Evolutionary conservation across 2,329 filamentous ascomycete species (phyloP).

Genomic region (Geoglossum cookeanum): DNA sequence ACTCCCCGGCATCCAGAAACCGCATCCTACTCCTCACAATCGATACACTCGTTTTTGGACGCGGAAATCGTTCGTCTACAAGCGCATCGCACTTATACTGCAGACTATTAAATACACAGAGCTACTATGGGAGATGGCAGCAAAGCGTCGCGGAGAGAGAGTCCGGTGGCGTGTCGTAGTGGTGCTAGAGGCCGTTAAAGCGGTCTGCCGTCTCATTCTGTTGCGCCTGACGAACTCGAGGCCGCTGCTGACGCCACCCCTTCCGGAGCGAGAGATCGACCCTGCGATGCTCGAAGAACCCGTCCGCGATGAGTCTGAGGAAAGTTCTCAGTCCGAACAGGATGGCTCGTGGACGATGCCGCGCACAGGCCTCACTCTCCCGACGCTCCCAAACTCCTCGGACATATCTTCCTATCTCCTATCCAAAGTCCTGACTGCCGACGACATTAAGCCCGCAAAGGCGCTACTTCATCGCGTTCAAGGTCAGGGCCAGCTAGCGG

Average conservation of each 20-base stretch:
- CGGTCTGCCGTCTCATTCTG: slow-evolving; percentile 61
- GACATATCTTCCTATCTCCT: slow-evolving; percentile 80
- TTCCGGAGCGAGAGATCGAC: slow-evolving; percentile 72
- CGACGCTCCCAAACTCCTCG: slow-evolving; percentile 58
- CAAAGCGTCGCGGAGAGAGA: slow-evolving; percentile 66
- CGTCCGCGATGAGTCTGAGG: slow-evolving; percentile 24
- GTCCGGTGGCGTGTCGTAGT: slow-evolving; percentile 75
- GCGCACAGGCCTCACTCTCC: slow-evolving; percentile 72
- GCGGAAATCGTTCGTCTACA: slow-evolving; percentile 48
- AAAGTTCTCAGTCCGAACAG: slow-evolving; percentile 26
- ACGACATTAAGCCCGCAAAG: slow-evolving; percentile 87
- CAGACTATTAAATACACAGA: slow-evolving; percentile 92
- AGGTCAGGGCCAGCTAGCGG: slow-evolving; percentile 64
- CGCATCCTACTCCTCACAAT: slow-evolving; percentile 36
- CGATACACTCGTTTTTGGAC: slow-evolving; percentile 47
- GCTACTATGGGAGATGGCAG: slow-evolving; percentile 92
- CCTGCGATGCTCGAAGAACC: slow-evolving; percentile 37
- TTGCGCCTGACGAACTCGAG: slow-evolving; percentile 67
- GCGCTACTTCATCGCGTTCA: slow-evolving; percentile 60
- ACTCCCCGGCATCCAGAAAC: slow-evolving; percentile 31
- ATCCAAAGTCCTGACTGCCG: slow-evolving; percentile 76
- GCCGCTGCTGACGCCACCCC: slow-evolving; percentile 60
- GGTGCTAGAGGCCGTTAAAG: slow-evolving; percentile 69
- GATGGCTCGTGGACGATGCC: slow-evolving; percentile 64
- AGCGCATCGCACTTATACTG: slow-evolving; percentile 59